Percentiles rank a stretch among this genome's conserved stretches.
phyloP scores from a whole-genome alignment of 148 eudicot genomes.

The Chenopodium berlandieri region DNA sequence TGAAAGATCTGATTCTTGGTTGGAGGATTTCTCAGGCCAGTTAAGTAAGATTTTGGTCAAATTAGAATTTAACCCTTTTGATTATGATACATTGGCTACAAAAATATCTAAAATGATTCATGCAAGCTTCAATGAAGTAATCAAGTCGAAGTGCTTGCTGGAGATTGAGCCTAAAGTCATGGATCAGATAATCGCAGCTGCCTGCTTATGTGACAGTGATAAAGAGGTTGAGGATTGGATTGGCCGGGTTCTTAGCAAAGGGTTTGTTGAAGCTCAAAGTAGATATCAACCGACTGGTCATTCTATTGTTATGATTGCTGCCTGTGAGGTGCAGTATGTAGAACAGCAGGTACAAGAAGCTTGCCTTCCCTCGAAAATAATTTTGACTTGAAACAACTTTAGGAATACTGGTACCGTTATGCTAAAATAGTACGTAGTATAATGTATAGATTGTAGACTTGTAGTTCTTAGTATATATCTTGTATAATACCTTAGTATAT shows the following conservation, averaged over 20 bases:
- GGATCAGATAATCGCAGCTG: conserved; percentile 62
- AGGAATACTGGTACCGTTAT: not conserved
- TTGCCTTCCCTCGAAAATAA: conserved; percentile 28
- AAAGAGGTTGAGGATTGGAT: conserved; percentile 51
- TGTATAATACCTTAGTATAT: conserved; percentile 4
- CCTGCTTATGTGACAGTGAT: conserved; percentile 36
- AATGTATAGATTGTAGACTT: conserved; percentile 11
- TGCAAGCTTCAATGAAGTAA: conserved; percentile 32
- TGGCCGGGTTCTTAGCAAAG: conserved; percentile 50
- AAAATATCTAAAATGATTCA: conserved; percentile 36
- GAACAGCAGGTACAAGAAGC: conserved; percentile 30
- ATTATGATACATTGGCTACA: conserved; percentile 51
- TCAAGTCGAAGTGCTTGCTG: conserved; percentile 38
- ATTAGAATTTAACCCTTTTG: conserved; percentile 56
- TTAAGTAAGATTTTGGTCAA: conserved; percentile 35
- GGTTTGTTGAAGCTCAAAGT: conserved; percentile 56
- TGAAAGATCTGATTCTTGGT: conserved; percentile 38
- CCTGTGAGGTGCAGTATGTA: conserved; percentile 14
- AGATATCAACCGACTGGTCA: conserved; percentile 31
- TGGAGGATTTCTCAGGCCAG: conserved; percentile 44
- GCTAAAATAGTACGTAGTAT: not conserved
- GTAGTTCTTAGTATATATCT: not conserved
- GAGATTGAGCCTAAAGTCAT: conserved; percentile 57
- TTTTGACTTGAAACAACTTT: conserved; percentile 18
- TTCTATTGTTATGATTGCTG: conserved; percentile 23